A percentile compares a stretch with the other conserved stretches of the same genome.
Conservation (phyloP, 768 basidiomycete genomes). For the Suillus tomentosus region DNA sequence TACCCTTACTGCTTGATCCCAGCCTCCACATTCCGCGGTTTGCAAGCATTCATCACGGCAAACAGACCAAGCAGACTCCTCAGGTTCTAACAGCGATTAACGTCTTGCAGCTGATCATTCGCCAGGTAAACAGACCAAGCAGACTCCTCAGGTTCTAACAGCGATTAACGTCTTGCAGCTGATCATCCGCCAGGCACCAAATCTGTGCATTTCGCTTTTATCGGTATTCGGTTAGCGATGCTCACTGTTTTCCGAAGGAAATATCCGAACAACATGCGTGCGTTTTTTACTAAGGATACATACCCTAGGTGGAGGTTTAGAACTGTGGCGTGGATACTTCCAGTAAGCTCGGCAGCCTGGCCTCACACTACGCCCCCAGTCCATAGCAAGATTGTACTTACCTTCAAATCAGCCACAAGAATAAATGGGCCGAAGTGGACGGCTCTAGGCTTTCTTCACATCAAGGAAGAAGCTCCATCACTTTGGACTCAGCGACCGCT, state of each 20-base stretch:
- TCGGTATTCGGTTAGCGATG: not conserved
- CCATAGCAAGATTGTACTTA: too few relatives aligned
- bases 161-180: constrained; percentile 41
- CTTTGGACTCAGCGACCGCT: too few relatives aligned
- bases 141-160: too few relatives aligned
- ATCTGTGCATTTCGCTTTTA: constrained; percentile 37
- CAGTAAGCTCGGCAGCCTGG: constrained; percentile 39
- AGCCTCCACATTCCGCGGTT: constrained; percentile 16
- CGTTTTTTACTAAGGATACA: constrained; percentile 43
- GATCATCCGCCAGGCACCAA: constrained; percentile 48
- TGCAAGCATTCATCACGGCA: constrained; percentile 28
- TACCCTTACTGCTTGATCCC: too few relatives aligned
- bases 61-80: constrained; percentile 23
- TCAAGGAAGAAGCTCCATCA: too few relatives aligned
- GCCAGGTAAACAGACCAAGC: too few relatives aligned
- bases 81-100: constrained; percentile 43
- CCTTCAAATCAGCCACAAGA: too few relatives aligned
- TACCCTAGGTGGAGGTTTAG: constrained; percentile 35
- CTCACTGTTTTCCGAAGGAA: constrained; percentile 30
- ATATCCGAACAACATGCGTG: constrained; percentile 46
- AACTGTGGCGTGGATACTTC: constrained; percentile 51
- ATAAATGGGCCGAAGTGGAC: too few relatives aligned
- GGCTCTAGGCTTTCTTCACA: too few relatives aligned
- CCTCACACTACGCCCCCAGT: too few relatives aligned
- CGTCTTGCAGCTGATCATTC: too few relatives aligned